These are phyloP conservation scores for Oryza glaberrima DNA, from an alignment of 176 grass and related monocot species.

Conservation along the genomic window DNA sequence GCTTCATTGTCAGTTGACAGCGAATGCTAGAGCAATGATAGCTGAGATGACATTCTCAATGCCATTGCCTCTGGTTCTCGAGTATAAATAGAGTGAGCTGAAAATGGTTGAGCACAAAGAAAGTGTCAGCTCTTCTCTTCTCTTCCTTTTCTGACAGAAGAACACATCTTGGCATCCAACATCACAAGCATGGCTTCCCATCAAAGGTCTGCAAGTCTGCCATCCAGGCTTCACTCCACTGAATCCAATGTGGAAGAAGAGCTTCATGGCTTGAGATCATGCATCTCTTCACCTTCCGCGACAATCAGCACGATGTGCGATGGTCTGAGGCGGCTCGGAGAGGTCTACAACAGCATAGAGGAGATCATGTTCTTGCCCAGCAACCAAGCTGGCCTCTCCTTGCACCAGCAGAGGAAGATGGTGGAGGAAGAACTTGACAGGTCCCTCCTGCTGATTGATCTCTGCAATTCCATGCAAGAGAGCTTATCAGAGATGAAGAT, in stretches of 20 bases:
- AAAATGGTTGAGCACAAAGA: conserved; percentile 26
- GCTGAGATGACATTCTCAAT: background rate
- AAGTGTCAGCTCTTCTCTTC: background rate
- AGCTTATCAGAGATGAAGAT: conserved; percentile 38
- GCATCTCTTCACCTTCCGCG: background rate
- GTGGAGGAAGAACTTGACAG: conserved; percentile 50
- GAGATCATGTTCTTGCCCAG: conserved; percentile 47
- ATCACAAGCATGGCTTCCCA: conserved; percentile 48
- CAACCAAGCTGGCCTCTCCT: conserved; percentile 39
- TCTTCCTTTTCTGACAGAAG: conserved; percentile 22
- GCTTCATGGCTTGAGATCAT: conserved; percentile 32
- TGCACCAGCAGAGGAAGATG: conserved; percentile 23
- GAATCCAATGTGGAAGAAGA: conserved; percentile 43
- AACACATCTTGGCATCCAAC: background rate
- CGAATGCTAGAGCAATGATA: background rate
- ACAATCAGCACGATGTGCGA: conserved; percentile 10
- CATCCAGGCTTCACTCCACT: conserved; percentile 24
- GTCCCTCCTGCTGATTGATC: conserved; percentile 53
- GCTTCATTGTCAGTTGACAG: conserved; percentile 10
- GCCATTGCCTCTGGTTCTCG: background rate
- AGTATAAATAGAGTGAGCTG: conserved; percentile 38
- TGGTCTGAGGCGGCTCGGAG: conserved; percentile 25
- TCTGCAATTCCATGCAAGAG: conserved; percentile 37
- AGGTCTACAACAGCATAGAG: conserved; percentile 38
- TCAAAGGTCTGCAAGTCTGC: conserved; percentile 54